These are phyloP conservation scores for Eimeria sp. DNA, from an alignment of 169 alveolate genomes.

Conservation along the genomic window DNA sequence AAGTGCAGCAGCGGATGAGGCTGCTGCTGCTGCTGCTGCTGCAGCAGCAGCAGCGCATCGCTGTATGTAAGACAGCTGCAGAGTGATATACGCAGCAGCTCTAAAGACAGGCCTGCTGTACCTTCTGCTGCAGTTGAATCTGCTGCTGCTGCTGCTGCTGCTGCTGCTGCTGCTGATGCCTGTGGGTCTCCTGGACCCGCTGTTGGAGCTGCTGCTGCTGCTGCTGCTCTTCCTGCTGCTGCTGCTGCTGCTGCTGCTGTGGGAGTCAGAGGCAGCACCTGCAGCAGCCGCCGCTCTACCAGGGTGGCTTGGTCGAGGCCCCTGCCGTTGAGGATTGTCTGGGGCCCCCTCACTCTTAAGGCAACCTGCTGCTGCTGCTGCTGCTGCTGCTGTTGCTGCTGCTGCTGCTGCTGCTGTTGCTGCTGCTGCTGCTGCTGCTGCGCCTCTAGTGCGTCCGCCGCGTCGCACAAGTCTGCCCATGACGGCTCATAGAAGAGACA, in stretches of 20 bases:
- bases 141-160: not conserved
- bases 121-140: not conserved
- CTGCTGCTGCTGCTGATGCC: not conserved
- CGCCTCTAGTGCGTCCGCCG: not conserved
- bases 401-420: constrained; percentile 53
- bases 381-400: constrained; percentile 51
- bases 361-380: constrained; percentile 10
- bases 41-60: constrained; percentile 49
- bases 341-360: constrained; percentile 4
- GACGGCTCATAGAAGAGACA: constrained; percentile 29
- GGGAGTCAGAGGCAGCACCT: constrained; percentile 29
- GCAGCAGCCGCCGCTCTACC: constrained; percentile 22
- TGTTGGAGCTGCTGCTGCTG: not conserved
- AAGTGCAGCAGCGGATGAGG: constrained; percentile 36
- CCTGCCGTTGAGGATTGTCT: not conserved
- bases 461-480: constrained; percentile 1
- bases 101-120: not conserved
- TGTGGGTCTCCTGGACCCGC: too few relatives aligned
- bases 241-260: constrained; percentile 27
- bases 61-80: constrained; percentile 15
- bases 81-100: constrained; percentile 6
- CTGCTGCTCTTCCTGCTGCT: constrained; percentile 21
- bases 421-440: too few relatives aligned
- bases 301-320: constrained; percentile 25
- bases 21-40: constrained; percentile 65